Percentiles rank a stretch among this genome's conserved stretches.
These are phyloP conservation scores for Ophiocordyceps polyrhachis-furcata DNA, from an alignment of 2,329 filamentous ascomycete genomes.

Conservation along the genomic window DNA sequence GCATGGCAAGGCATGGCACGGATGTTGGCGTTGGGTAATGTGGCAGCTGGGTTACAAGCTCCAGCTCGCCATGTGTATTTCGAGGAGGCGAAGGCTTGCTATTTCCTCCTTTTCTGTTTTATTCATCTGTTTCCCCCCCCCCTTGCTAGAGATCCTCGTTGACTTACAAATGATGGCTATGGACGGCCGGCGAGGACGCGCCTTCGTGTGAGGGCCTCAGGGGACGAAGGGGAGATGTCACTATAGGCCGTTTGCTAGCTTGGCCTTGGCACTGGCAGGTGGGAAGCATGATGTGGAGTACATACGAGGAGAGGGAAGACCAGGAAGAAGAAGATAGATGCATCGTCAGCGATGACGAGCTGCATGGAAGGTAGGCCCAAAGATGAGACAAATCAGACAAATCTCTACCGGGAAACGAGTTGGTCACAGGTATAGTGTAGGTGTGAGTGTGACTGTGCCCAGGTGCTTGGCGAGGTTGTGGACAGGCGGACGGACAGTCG, in stretches of 20 bases:
- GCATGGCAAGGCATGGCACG: conserved; percentile 13
- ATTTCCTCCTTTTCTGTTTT: not conserved
- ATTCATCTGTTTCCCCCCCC: not conserved
- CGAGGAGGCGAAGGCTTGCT: too few relatives aligned
- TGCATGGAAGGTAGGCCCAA: not conserved
- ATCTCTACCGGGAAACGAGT: not conserved
- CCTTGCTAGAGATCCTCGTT: not conserved
- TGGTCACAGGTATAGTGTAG: not conserved
- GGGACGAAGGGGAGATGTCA: not conserved
- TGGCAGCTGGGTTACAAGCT: not conserved
- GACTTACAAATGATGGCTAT: not conserved
- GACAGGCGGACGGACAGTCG: not conserved
- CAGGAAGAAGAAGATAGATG: not conserved
- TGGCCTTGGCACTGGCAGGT: too few relatives aligned
- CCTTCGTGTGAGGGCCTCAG: not conserved
- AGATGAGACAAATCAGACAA: not conserved
- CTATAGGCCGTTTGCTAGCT: too few relatives aligned
- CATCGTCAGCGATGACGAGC: not conserved
- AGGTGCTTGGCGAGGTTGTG: not conserved
- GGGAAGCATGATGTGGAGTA: too few relatives aligned
- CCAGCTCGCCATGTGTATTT: not conserved
- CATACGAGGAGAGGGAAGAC: not conserved
- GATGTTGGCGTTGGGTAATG: conserved; percentile 11
- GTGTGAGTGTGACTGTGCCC: too few relatives aligned
- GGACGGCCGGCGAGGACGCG: not conserved